Evolutionary conservation across 2,329 filamentous ascomycete species (phyloP), one percentile per base, ranked within the genome.

Genomic region (Xylariomycetidae sp.): DNA sequence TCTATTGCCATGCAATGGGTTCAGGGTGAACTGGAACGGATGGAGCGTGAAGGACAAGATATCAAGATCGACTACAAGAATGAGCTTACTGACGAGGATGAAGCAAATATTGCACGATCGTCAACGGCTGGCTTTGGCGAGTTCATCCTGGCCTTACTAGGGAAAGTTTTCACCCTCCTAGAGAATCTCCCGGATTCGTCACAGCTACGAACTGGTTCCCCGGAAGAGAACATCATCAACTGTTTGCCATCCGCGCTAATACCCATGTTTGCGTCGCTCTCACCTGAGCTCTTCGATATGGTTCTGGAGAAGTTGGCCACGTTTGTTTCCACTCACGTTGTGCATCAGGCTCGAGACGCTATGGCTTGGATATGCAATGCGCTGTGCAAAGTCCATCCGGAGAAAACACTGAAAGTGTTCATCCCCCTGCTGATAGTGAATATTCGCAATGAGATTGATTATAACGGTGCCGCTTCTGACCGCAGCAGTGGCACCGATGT

Each of bases 301-400:
- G 88, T 87, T 1, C 66, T 98, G 31, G 85, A 94, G 40, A 97
- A 97, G 67, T 80, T 98, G 48, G 85, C 88, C 3, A 79, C 86
- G 19, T 98, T 98, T 57, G 85, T 96, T 16, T 82, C 85, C 2
- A 86, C 86, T 43, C 92, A 97, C 63, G 92, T 98, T 30, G 90
- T 98, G 13, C 89, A 98, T 51, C 92, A 97, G 62, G 90, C 92
- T 33, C 74, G 90, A 45, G 92, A 98, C 68, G 90, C 92, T 6
- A 96, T 98, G 85, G 92, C 94, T 2, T 98, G 95, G 73, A 97
- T 97, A 34, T 86, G 90, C 63, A 97, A 96, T 59, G 86, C 88
- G 1, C 72, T 98, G 16, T 95, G 92, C 71, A 97, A 97, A 63
- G 88, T 94, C 47, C 87, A 94, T 49, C 89, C 94, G 0, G 82